Base-by-base conservation (phyloP, 2,329 filamentous ascomycete genomes). In the Penicillium sp. region DNA sequence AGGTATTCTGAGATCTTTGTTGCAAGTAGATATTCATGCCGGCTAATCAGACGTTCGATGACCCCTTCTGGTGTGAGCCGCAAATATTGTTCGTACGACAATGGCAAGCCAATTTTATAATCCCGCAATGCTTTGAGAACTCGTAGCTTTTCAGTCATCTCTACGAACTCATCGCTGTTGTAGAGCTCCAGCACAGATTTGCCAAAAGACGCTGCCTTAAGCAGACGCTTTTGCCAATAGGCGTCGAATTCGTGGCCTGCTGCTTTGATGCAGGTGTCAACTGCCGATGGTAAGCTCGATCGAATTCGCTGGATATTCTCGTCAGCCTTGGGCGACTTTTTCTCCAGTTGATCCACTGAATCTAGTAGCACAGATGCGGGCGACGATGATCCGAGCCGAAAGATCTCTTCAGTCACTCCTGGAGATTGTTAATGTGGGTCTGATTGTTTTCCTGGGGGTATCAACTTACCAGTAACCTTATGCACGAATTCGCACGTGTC, bases 401-500 rank as follows among this genome's bases (percentile, higher is more conserved):
- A 97, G 2, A 96, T 91, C 53, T 96, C 89, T 53, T 95, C 88
- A 0, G 89, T 92, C 36, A 91, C 88, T 60, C 87, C 84, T 80
- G 49, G 19, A 32, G 38, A 18, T 35, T 40, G 44, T 41, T 9
- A 55, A 60, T 51, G 57, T 43, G 9, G 39, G 13, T 45, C 32
- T 10, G 14, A 40, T 19, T 27, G 19, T 18, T 29, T 16, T 9
- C 26, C 13, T 18, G n/a, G 7, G 13, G 32, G 30, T n/a, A 26
- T 39, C 7, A 54, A 59, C 70, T 61, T 70, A 75, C 80, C 78
- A 0, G 93, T 90, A 0, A 99, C 91, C 67, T 91, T 92, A 66
- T 99, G 92, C n/a, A 99, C 70, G 67, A 97, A 97, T 64, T 99
- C 94, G 74, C 93, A 97, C n/a, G 89, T 86, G 66, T 96, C 90